A percentile compares a stretch with the other conserved stretches of the same genome.
Evolutionary conservation across 257 asterid genomes (phyloP).

Genomic region (Solanum pennellii): DNA sequence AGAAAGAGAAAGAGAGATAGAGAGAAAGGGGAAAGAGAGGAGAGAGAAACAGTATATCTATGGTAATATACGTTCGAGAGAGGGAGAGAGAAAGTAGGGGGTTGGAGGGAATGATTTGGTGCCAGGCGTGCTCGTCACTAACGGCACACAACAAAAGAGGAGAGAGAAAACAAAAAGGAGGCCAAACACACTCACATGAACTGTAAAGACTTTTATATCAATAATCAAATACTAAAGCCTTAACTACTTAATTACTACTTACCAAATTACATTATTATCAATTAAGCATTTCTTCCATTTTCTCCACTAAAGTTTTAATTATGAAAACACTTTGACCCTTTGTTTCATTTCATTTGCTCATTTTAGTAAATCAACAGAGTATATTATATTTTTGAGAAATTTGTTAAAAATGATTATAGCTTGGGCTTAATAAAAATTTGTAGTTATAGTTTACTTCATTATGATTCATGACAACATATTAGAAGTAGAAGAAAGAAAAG

Average conservation of each 20-base stretch:
- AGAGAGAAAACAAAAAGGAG: background rate
- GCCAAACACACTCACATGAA: background rate
- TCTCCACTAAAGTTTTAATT: background rate
- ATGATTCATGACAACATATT: background rate
- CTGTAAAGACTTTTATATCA: background rate
- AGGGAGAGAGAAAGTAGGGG: constrained; percentile 3
- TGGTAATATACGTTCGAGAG: constrained; percentile 7
- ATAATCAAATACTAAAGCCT: background rate
- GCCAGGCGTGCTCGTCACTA: constrained; percentile 88
- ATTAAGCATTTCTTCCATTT: background rate
- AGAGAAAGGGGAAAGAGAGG: constrained; percentile 6
- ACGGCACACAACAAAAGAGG: constrained; percentile 21
- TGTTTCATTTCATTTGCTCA: background rate
- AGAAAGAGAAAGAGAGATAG: constrained; percentile 1
- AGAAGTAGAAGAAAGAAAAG: background rate
- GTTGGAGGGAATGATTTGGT: constrained; percentile 50
- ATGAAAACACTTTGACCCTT: background rate
- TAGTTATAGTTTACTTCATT: background rate
- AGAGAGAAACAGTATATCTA: constrained; percentile 6
- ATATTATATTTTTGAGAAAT: background rate
- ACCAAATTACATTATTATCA: background rate
- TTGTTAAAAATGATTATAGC: background rate
- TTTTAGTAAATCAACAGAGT: background rate
- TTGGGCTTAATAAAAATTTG: background rate
- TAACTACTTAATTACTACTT: background rate